Conservation (phyloP, 768 basidiomycete genomes). For the Auriscalpium microsporum region DNA sequence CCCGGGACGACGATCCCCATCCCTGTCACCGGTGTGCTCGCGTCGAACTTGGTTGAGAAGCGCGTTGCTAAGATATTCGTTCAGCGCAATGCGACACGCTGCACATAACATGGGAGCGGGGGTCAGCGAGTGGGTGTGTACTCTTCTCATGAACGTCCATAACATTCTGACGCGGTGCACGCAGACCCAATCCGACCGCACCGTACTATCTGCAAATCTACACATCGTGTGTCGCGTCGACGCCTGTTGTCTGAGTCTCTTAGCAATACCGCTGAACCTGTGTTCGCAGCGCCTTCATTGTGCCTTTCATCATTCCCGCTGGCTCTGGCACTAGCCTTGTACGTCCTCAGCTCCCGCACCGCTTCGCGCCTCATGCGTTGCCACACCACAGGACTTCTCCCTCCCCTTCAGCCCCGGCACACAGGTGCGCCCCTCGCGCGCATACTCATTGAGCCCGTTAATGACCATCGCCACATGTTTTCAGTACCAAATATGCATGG, state of each 20-base stretch:
- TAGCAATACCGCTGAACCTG: neutral
- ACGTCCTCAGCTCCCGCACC: conserved; percentile 17
- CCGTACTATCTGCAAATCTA: conserved; percentile 56
- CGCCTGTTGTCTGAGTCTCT: neutral
- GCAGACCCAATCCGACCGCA: conserved; percentile 44
- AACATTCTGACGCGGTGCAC: neutral
- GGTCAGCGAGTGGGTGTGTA: conserved; percentile 21
- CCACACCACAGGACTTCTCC: conserved; percentile 39
- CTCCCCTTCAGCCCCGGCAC: conserved; percentile 56
- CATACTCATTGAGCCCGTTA: neutral
- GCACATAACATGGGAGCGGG: conserved; percentile 22
- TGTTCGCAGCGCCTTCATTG: conserved; percentile 33
- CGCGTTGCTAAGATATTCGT: neutral
- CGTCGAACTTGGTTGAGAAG: neutral
- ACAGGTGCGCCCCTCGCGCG: conserved; percentile 26
- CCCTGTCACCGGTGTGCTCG: conserved; percentile 23
- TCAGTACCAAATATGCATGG: conserved; percentile 66
- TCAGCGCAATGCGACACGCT: conserved; percentile 27
- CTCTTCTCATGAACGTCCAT: no score
- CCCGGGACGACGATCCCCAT: conserved; percentile 22
- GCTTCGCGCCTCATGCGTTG: neutral
- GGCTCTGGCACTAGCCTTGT: conserved; percentile 42
- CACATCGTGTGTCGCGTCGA: conserved; percentile 39
- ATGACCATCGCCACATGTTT: neutral
- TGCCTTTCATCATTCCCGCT: conserved; percentile 44